Evolutionary conservation across 306 rosid species (phyloP).

Genomic region (Cyclanthera cordifolia): DNA sequence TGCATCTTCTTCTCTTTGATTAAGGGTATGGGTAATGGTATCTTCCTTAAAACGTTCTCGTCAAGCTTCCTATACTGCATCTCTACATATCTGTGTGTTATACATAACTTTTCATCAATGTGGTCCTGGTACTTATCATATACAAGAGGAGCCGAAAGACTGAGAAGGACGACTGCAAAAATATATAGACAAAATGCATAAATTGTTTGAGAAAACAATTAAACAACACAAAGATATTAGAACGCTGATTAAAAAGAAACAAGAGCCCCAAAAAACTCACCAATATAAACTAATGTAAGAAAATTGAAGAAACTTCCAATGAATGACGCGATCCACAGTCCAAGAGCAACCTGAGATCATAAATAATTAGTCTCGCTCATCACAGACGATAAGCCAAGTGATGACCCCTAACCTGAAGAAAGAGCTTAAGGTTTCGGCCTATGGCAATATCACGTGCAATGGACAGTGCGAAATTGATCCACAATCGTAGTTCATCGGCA

Average conservation of each 20-base stretch:
- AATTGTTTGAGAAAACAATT: neutral
- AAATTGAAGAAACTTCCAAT: conserved; percentile 67
- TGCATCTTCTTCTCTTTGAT: conserved; percentile 76
- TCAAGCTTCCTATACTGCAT: conserved; percentile 46
- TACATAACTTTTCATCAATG: conserved; percentile 42
- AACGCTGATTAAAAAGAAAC: neutral
- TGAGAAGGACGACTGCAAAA: conserved; percentile 55
- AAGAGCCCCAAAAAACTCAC: conserved; percentile 33
- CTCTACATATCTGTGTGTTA: conserved; percentile 33
- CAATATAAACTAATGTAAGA: conserved; percentile 50
- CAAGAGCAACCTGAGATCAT: conserved; percentile 50
- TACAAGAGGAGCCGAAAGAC: conserved; percentile 71
- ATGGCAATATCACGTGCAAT: conserved; percentile 72
- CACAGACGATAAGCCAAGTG: neutral
- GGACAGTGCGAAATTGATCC: conserved; percentile 51
- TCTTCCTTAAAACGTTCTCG: conserved; percentile 41
- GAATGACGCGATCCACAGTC: conserved; percentile 45
- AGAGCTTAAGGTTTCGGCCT: conserved; percentile 53
- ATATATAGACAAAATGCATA: conserved; percentile 9
- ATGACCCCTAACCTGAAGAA: conserved; percentile 41
- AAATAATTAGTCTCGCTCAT: neutral
- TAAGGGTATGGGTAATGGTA: conserved; percentile 34
- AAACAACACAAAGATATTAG: neutral
- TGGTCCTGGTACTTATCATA: conserved; percentile 79
- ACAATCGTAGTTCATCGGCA: conserved; percentile 48